Base-by-base conservation (phyloP, 805 yeast species). In the Tetrapisispora taiwanensis region DNA sequence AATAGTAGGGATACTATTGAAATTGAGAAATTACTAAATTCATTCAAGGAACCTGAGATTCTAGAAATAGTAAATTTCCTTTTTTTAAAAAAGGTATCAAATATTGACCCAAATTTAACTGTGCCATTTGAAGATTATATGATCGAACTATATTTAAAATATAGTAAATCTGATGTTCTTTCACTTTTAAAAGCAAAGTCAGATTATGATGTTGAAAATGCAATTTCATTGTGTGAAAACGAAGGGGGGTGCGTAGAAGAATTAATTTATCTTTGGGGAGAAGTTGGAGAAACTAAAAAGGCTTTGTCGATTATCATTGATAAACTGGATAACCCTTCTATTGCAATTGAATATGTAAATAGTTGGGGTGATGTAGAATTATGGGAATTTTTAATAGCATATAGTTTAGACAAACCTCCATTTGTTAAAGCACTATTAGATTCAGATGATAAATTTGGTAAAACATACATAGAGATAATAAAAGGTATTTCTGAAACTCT, bases 301-400 rank as follows among this genome's bases (percentile, higher is more conserved):
- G 97, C 97, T 0, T 65, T 90, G 53, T 73, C 70, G 46, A 67
- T 92, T 36, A 87, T 92, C 14, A 78, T 88, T 33, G 82, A 84
- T 50, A 74, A 84, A 52, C 65, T 89, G 42, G 72, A 81, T 44
- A 92, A 90, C 58, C 90, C 95, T 0, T 73, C 74, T 34, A 71
- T 75, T 50, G 97, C 97, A 0, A 83, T 92, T 20, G 73, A 72
- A 15, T 92, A 88, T 70, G 92, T 89, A 1, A 71, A 71, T 10
- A 76, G 73, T 39, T 71, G 76, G 47, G 77, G 79, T 41, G 94
- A 87, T 52, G 62, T 69, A 19, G 94, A 85, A n/a, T 66, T 87
- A 10, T 88, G 96, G 95, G 78, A 78, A 35, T 77, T 79, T 38
- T 69, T 90, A 48, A 65, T 90, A 10, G 79, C 76, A 18, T 78